Evolutionary conservation across 257 asterid genomes (phyloP), one percentile per base, ranked within the genome.

Genomic region (Jaltomata sinuosa): DNA sequence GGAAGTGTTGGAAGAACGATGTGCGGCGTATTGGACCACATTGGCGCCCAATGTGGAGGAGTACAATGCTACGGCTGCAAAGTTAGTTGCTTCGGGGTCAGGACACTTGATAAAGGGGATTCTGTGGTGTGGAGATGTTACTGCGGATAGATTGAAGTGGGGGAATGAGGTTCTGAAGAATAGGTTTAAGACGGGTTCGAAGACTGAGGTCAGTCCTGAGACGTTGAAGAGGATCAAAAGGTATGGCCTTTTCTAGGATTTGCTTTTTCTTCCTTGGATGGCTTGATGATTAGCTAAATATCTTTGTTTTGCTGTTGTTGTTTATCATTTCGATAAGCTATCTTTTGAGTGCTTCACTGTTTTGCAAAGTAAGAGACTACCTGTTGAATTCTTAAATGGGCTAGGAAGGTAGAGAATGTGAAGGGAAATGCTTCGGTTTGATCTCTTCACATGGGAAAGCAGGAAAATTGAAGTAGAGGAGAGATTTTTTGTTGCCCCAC

Each of bases 21-120:
- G 98, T 71, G 94, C 95, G 7, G 99, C 96, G 1, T 96, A 96
- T 85, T 96, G 99, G 99, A 96, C 99, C 1, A 93, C 98, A 0
- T 84, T 96, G 82, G 99, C 99, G 15, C 99, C 99, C 2, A 96
- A 96, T 84, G 99, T 96, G 82, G 99, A 96, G 87, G 99, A 96
- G 79, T 96, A 96, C 49, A 94, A 98, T 81, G 92, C 97, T 8
- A 89, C 88, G 0, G 98, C 98, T 0, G 97, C 98, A 15, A 92
- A 87, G 91, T 87, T 93, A 83, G 91, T 97, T 25, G 99, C 99
- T 0, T 59, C 92, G 4, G 99, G 99, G 6, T 95, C 99, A 8
- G 99, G 99, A 54, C 93, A 90, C 87, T 91, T 97, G 81, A 92
- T 96, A 19, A 93, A 94, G 89, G 99, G 99, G 62, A 93, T 96